phyloP scores from a whole-genome alignment of 1,284 basidiomycete species.

The Malassezia obtusa region DNA sequence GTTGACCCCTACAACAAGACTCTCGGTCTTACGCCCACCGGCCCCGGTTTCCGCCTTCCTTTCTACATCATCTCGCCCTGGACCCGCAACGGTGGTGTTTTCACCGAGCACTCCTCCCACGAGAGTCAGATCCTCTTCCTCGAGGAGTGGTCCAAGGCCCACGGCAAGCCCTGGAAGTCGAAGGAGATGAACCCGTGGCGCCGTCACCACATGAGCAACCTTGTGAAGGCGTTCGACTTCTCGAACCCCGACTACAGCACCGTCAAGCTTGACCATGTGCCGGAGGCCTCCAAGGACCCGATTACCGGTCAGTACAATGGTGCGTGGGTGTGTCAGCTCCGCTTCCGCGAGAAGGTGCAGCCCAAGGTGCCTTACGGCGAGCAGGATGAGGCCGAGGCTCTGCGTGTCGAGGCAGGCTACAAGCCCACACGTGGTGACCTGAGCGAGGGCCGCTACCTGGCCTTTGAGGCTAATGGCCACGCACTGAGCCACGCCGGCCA shows the following conservation, averaged over 20 bases:
- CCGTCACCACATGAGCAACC: conserved; percentile 29
- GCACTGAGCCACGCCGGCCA: conserved; percentile 16
- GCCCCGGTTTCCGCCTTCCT: conserved; percentile 39
- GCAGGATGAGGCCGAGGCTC: background rate
- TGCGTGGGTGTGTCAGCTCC: conserved; percentile 6
- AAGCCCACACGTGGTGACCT: conserved; percentile 27
- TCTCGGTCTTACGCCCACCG: conserved; percentile 21
- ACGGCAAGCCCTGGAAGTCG: conserved; percentile 24
- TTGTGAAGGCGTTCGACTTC: conserved; percentile 36
- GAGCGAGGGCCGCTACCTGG: conserved; percentile 32
- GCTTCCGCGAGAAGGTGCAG: background rate
- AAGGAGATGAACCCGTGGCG: conserved; percentile 30
- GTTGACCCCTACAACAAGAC: conserved; percentile 25
- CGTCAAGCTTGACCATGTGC: conserved; percentile 15
- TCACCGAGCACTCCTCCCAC: conserved; percentile 31
- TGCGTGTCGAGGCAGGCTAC: conserved; percentile 24
- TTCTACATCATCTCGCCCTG: conserved; percentile 36
- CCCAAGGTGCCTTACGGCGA: conserved; percentile 16
- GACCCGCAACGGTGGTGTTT: conserved; percentile 33
- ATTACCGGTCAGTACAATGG: conserved; percentile 21
- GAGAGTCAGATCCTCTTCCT: conserved; percentile 35
- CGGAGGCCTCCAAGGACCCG: conserved; percentile 17
- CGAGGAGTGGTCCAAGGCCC: conserved; percentile 35
- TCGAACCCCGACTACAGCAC: conserved; percentile 16
- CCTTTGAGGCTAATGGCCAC: conserved; percentile 20